phyloP scores from a whole-genome alignment of 768 basidiomycete genomes.

The Crepidotus variabilis region DNA sequence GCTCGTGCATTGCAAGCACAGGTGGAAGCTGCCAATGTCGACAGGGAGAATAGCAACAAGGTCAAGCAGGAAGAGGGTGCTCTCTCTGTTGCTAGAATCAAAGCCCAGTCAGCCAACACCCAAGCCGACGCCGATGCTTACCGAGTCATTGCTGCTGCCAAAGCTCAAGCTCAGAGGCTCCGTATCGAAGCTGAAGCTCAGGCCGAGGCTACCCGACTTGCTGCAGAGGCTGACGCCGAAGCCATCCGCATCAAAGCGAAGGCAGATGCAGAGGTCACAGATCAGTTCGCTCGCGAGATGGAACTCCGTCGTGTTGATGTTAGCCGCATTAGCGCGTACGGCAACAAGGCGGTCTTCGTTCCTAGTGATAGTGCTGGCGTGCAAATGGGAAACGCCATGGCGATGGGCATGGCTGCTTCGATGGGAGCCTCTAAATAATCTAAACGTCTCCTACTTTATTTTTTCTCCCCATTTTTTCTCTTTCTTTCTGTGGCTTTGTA shows the following conservation, averaged over 20 bases:
- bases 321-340: conserved; percentile 58
- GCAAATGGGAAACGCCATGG: conserved; percentile 60
- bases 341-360: conserved; percentile 65
- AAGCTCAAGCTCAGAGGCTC: conserved; percentile 64
- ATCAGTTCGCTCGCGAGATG: conserved; percentile 77
- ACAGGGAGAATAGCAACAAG: conserved; percentile 84
- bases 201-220: conserved; percentile 73
- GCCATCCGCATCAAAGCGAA: conserved; percentile 60
- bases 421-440: conserved; percentile 37
- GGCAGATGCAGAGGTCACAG: conserved; percentile 58
- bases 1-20: conserved; percentile 83
- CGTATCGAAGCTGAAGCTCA: conserved; percentile 77
- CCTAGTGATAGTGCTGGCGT: conserved; percentile 58
- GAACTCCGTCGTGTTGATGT: conserved; percentile 65
- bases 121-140: conserved; percentile 78
- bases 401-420: conserved; percentile 66
- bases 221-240: conserved; percentile 71
- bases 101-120: conserved; percentile 59
- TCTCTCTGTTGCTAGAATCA: conserved; percentile 73
- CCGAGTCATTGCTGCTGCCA: conserved; percentile 66
- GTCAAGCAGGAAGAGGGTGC: conserved; percentile 84
- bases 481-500: too few relatives aligned
- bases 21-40: conserved; percentile 85
- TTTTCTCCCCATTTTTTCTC: too few relatives aligned
- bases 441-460: too few relatives aligned